Conservation (phyloP, 2,329 filamentous ascomycete species). For the Xylariaceae sp. region DNA sequence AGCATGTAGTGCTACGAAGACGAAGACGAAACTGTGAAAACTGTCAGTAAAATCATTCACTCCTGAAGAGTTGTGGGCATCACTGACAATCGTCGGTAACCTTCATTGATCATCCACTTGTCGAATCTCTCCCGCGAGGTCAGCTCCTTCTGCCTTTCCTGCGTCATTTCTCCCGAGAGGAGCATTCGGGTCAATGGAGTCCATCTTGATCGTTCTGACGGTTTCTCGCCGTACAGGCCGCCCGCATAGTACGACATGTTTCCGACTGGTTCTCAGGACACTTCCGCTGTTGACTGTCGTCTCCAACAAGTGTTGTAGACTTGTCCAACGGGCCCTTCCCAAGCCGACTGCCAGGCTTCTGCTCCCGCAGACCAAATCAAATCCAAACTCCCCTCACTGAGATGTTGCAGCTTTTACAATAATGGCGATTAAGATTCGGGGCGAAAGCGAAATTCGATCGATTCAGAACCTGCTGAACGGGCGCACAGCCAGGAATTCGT, state of each 20-base stretch:
- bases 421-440: conserved; percentile 21
- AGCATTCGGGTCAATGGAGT: conserved; percentile 80
- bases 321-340: too few relatives aligned
- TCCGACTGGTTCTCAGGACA: conserved; percentile 19
- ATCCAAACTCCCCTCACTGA: conserved; percentile 4
- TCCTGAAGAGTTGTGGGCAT: conserved; percentile 9
- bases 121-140: conserved; percentile 71
- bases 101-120: conserved; percentile 87
- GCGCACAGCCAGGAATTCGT: conserved; percentile 6
- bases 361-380: conserved; percentile 18
- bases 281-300: conserved; percentile 1
- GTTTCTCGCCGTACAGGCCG: conserved; percentile 39
- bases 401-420: conserved; percentile 3
- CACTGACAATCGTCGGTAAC: conserved; percentile 74
- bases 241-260: conserved; percentile 37
- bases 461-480: conserved; percentile 58
- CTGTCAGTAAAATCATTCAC: conserved; percentile 21
- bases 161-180: conserved; percentile 78
- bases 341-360: conserved; percentile 10
- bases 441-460: conserved; percentile 19
- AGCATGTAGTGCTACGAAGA: conserved; percentile 70
- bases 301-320: too few relatives aligned
- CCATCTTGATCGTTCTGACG: conserved; percentile 74
- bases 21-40: conserved; percentile 64
- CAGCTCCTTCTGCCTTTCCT: conserved; percentile 67